Percentiles rank a stretch among this genome's conserved stretches.
These are phyloP conservation scores for Crithidia bombi DNA, from an alignment of 208 protist species.

Conservation along the genomic window DNA sequence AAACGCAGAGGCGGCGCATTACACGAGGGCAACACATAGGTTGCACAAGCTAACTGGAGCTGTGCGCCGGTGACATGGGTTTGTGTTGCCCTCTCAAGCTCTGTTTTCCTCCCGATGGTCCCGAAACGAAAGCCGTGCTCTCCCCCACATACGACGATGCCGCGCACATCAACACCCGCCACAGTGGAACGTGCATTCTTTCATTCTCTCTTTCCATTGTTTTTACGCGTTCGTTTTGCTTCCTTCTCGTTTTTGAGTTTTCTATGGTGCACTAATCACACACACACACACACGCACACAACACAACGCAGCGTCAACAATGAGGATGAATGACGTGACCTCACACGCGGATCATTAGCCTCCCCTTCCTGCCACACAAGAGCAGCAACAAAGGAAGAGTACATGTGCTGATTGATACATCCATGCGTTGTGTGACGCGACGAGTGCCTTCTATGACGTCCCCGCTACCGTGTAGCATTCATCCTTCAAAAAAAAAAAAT, in stretches of 20 bases:
- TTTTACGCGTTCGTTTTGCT: not conserved
- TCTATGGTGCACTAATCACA: not conserved
- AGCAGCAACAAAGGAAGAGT: not conserved
- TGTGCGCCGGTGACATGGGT: no score
- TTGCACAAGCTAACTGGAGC: no score
- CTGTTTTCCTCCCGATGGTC: no score
- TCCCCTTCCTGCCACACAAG: no score
- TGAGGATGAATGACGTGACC: no score
- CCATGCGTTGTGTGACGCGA: no score
- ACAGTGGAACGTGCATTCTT: not conserved
- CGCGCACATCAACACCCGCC: no score
- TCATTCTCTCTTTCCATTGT: not conserved
- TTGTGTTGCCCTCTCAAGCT: no score
- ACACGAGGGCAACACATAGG: no score
- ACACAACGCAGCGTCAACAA: not conserved
- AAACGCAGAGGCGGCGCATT: no score
- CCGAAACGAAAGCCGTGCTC: not conserved
- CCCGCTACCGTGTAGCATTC: not conserved
- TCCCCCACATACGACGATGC: not conserved
- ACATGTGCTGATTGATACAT: not conserved
- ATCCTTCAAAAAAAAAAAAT: constrained; percentile 17
- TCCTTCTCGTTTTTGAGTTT: not conserved
- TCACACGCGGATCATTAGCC: no score
- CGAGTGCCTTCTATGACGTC: constrained; percentile 21
- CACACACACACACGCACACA: not conserved